These are phyloP conservation scores for Lentinula edodes DNA, from an alignment of 768 basidiomycete genomes.

Conservation along the genomic window DNA sequence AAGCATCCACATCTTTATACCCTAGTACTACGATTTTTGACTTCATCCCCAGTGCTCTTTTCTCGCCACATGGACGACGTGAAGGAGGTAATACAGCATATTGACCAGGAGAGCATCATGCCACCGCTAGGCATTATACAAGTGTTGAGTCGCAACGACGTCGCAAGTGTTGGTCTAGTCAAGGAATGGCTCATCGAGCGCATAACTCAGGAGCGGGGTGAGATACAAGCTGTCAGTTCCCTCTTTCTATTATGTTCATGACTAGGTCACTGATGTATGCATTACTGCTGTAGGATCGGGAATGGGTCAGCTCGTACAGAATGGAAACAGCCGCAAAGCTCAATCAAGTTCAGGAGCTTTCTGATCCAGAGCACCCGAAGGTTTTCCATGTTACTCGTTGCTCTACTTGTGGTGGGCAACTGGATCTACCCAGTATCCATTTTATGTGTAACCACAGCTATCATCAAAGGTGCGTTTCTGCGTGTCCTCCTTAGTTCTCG, in stretches of 20 bases:
- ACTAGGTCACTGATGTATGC: not conserved
- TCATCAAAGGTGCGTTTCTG: conserved; percentile 71
- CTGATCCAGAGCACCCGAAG: conserved; percentile 70
- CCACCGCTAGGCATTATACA: conserved; percentile 88
- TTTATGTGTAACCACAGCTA: conserved; percentile 99
- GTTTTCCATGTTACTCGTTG: conserved; percentile 96
- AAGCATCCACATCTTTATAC: conserved; percentile 75
- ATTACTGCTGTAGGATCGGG: conserved; percentile 61
- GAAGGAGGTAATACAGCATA: conserved; percentile 60
- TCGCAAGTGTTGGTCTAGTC: conserved; percentile 87
- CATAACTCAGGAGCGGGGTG: conserved; percentile 65
- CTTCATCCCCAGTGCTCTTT: conserved; percentile 72
- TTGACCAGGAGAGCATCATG: conserved; percentile 80
- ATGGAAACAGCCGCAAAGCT: conserved; percentile 76
- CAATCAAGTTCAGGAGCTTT: conserved; percentile 75
- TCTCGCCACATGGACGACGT: conserved; percentile 68
- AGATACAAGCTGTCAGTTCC: conserved; percentile 71
- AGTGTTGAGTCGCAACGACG: conserved; percentile 80
- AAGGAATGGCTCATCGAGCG: conserved; percentile 85
- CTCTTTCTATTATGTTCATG: not conserved
- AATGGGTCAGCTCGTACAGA: conserved; percentile 84
- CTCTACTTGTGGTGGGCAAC: conserved; percentile 80
- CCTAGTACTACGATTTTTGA: conserved; percentile 85
- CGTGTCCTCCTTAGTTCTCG: not conserved
- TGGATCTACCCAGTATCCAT: conserved; percentile 90